These are phyloP conservation scores for Astragalus glycyphyllos DNA, from an alignment of 306 rosid species.

Conservation along the genomic window DNA sequence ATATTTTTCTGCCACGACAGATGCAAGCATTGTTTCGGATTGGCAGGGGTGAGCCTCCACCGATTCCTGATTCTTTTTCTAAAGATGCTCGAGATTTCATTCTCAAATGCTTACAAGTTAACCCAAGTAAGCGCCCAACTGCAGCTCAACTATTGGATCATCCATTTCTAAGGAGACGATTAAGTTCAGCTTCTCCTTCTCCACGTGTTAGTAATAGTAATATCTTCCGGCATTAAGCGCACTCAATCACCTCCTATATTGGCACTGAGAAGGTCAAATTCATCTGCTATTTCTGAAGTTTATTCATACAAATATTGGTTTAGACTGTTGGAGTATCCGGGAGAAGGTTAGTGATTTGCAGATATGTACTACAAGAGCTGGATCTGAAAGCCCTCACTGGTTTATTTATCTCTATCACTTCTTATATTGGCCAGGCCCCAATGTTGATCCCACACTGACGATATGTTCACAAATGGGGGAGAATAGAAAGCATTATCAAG, in stretches of 20 bases:
- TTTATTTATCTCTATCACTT: constrained; percentile 22
- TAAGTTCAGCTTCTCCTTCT: constrained; percentile 38
- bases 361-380: constrained; percentile 29
- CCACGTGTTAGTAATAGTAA: constrained; percentile 29
- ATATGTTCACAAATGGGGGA: not conserved
- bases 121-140: constrained; percentile 54
- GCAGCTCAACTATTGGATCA: constrained; percentile 57
- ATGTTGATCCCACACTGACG: constrained; percentile 16
- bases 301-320: constrained; percentile 35
- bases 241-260: constrained; percentile 16
- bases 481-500: constrained; percentile 33
- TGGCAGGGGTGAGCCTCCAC: constrained; percentile 57
- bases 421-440: not conserved
- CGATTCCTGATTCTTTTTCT: constrained; percentile 55
- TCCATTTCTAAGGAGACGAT: constrained; percentile 55
- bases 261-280: constrained; percentile 27
- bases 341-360: constrained; percentile 20
- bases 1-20: constrained; percentile 43
- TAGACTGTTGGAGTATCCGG: constrained; percentile 25
- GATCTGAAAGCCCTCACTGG: constrained; percentile 14
- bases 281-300: constrained; percentile 25
- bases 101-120: constrained; percentile 55
- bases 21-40: constrained; percentile 61
- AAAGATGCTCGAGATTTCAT: constrained; percentile 59
- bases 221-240: constrained; percentile 25